Conservation (phyloP, 2,329 filamentous ascomycete species). For the Epichloe bromicola region DNA sequence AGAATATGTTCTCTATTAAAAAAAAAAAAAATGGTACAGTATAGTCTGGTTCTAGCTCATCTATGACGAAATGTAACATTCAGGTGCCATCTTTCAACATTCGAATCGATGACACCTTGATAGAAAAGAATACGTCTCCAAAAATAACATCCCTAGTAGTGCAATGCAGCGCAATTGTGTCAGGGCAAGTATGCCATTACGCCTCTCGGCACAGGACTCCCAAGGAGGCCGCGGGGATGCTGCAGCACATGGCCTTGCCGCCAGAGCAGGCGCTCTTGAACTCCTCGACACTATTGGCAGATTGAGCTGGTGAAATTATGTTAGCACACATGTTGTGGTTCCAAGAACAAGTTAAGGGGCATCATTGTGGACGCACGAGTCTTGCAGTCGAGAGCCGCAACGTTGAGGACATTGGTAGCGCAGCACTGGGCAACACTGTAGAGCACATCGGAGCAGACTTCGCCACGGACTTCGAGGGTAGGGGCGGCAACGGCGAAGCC, state of each 20-base stretch:
- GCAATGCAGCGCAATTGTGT: too few species aligned
- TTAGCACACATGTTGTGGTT: background rate
- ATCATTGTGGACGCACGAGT: constrained; percentile 1
- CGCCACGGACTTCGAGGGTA: background rate
- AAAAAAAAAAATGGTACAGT: background rate
- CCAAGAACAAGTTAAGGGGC: background rate
- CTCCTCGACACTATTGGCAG: background rate
- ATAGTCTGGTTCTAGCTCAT: background rate
- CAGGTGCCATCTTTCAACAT: background rate
- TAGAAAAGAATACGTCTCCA: background rate
- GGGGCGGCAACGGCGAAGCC: constrained; percentile 1
- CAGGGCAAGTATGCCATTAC: background rate
- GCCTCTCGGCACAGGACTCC: constrained; percentile 1
- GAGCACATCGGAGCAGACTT: background rate
- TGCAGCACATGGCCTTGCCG: constrained; percentile 5
- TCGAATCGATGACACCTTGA: background rate
- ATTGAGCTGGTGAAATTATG: background rate
- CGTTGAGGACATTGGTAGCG: background rate
- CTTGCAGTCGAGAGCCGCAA: constrained; percentile 5
- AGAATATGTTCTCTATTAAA: background rate
- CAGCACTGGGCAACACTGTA: constrained; percentile 8
- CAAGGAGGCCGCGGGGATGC: background rate
- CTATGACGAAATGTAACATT: background rate
- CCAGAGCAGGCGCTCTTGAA: constrained; percentile 3
- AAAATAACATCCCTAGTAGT: background rate